These are phyloP conservation scores for Piper longum DNA, from an alignment of 164 flowering plant species.

Conservation along the genomic window DNA sequence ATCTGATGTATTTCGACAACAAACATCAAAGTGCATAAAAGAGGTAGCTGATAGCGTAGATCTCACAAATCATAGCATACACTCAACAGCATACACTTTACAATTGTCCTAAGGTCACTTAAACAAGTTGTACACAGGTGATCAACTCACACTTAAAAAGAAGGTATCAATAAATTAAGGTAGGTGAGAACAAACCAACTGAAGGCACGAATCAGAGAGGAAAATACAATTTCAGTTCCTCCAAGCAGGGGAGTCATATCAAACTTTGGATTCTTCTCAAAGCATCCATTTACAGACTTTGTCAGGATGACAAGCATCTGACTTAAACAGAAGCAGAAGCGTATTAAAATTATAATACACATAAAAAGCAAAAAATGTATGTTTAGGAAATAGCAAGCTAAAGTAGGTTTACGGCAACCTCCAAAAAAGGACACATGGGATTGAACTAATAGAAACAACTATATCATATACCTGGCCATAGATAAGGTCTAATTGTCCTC, in stretches of 20 bases:
- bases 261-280: constrained; percentile 95
- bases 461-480: constrained; percentile 73
- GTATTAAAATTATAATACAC: neutral
- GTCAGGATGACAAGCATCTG: constrained; percentile 97
- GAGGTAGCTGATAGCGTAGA: no score
- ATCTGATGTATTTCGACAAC: neutral
- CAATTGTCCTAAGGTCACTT: neutral
- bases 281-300: constrained; percentile 88
- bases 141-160: neutral
- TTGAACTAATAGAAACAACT: neutral
- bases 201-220: constrained; percentile 90
- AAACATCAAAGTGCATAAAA: no score
- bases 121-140: neutral
- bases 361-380: neutral
- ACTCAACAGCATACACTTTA: neutral
- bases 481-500: constrained; percentile 76
- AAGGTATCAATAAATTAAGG: neutral
- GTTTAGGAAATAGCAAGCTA: neutral
- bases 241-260: constrained; percentile 98
- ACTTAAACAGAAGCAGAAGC: constrained; percentile 13
- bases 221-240: constrained; percentile 93
- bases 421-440: neutral
- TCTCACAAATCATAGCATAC: no score
- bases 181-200: constrained; percentile 48
- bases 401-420: neutral